Evolutionary conservation across 768 basidiomycete genomes (phyloP).

Genomic region (Leccinum truebloodii): DNA sequence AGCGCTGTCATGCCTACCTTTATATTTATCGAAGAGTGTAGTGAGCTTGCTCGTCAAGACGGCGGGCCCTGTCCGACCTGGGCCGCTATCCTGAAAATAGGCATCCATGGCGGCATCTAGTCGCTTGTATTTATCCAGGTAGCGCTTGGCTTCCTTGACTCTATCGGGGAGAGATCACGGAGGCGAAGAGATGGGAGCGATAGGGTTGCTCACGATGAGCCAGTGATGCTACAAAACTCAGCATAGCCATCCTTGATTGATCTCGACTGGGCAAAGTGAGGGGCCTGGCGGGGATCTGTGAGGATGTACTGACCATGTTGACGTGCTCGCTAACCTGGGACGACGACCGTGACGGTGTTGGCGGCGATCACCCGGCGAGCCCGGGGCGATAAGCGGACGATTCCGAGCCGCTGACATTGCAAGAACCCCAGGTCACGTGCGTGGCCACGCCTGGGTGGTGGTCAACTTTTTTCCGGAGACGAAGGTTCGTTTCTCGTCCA

Average conservation of each 20-base stretch:
- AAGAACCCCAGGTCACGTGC: constrained; percentile 22
- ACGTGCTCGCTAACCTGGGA: constrained; percentile 8
- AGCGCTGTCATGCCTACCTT: too few species aligned
- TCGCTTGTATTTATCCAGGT: constrained; percentile 67
- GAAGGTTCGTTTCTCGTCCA: not conserved
- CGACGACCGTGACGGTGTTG: not conserved
- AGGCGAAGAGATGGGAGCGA: not conserved
- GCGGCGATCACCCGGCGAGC: constrained; percentile 1
- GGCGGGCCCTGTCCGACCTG: constrained; percentile 13
- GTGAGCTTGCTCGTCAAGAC: constrained; percentile 57
- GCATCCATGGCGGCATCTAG: constrained; percentile 75
- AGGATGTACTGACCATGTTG: constrained; percentile 25
- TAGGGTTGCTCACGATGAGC: constrained; percentile 57
- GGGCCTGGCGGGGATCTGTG: not conserved
- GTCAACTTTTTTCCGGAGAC: not conserved
- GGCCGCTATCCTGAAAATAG: constrained; percentile 53
- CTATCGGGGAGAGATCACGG: constrained; percentile 26
- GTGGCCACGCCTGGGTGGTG: not conserved
- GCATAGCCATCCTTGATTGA: constrained; percentile 44
- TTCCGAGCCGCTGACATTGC: constrained; percentile 21
- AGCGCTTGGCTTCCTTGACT: constrained; percentile 60
- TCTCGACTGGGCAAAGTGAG: constrained; percentile 26
- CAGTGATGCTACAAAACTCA: constrained; percentile 69
- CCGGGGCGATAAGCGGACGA: constrained; percentile 20
- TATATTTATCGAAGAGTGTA: constrained; percentile 65